Evolutionary conservation across 2,329 filamentous ascomycete genomes (phyloP).

Genomic region (Orbilia javanica): DNA sequence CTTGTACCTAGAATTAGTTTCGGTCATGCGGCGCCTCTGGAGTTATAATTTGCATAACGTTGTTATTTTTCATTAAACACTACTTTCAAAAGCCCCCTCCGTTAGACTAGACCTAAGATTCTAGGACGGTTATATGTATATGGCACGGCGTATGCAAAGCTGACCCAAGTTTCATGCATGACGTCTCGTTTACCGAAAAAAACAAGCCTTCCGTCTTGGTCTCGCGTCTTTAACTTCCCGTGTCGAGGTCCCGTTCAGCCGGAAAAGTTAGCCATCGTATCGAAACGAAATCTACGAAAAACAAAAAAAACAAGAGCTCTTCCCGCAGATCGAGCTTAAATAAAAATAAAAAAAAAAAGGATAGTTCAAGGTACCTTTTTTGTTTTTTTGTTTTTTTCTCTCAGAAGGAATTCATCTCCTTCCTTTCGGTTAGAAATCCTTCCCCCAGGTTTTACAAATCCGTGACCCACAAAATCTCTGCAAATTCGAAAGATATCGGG

Average conservation of each 20-base stretch:
- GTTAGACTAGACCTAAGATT: no score
- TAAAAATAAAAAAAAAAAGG: no score
- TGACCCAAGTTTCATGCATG: neutral
- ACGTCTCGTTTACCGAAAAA: slow-evolving; percentile 3
- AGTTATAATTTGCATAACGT: neutral
- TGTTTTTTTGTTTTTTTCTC: no score
- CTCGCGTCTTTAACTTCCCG: slow-evolving; percentile 5
- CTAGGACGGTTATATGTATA: no score
- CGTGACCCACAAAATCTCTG: neutral
- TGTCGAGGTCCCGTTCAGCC: slow-evolving; percentile 3
- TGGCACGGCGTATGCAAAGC: neutral
- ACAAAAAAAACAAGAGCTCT: neutral
- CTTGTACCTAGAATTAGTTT: neutral
- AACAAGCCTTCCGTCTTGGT: neutral
- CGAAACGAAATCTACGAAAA: neutral
- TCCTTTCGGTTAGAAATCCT: slow-evolving; percentile 17
- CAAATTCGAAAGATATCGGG: no score
- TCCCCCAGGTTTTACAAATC: neutral
- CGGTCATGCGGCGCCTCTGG: slow-evolving; percentile 5
- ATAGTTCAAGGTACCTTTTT: neutral
- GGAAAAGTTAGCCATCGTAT: slow-evolving; percentile 1
- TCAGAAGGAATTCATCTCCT: neutral
- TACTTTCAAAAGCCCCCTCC: no score
- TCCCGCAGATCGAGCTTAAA: neutral
- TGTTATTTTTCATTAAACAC: neutral